phyloP scores from a whole-genome alignment of 163 green algal genomes.

The Scenedesmus sp. region DNA sequence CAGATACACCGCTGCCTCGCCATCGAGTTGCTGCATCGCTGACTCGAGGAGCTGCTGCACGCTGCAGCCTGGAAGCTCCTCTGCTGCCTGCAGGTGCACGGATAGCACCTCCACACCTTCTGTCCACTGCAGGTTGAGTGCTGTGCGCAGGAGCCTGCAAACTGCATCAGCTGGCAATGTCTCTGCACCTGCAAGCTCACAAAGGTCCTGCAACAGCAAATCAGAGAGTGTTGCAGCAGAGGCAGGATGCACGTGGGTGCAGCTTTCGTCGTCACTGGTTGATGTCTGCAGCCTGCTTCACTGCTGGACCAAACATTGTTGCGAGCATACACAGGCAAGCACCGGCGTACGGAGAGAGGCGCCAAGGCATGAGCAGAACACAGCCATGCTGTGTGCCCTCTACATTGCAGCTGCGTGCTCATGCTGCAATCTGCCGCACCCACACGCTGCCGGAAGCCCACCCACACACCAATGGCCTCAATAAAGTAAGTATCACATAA shows the following conservation, averaged over 20 bases:
- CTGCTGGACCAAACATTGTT: no score
- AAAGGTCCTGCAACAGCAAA: neutral
- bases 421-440: no score
- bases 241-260: neutral
- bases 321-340: no score
- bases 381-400: no score
- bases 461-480: no score
- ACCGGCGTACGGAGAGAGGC: no score
- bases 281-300: no score
- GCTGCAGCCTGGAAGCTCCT: neutral
- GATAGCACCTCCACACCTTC: neutral
- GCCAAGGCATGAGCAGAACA: no score
- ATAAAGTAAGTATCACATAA: neutral
- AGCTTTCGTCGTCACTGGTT: neutral
- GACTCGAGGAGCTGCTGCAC: neutral
- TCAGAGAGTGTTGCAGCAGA: neutral
- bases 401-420: no score
- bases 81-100: neutral
- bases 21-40: neutral
- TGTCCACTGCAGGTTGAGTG: slow-evolving; percentile 5
- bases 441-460: no score
- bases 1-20: neutral
- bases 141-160: neutral
- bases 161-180: neutral
- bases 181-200: neutral